phyloP scores from a whole-genome alignment of 805 yeast genomes.

The Suhomyces xylopsoci region DNA sequence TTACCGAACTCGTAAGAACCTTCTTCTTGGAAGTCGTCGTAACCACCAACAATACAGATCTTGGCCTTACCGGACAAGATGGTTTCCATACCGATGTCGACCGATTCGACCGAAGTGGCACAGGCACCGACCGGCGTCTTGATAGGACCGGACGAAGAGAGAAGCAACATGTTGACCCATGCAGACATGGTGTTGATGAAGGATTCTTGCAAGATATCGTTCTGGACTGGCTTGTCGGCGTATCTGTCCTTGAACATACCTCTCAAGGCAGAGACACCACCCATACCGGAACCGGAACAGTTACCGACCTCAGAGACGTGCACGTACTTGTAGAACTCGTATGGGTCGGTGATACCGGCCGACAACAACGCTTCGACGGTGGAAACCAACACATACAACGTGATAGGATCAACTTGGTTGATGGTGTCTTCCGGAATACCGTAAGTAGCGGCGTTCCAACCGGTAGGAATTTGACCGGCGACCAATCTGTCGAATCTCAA shows the following conservation, averaged over 20 bases:
- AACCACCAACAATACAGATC: slow-evolving; percentile 97
- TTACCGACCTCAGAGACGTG: slow-evolving; percentile 99
- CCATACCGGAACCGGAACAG: slow-evolving; percentile 99
- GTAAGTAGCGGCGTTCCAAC: slow-evolving; percentile 93
- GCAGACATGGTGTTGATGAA: slow-evolving; percentile 99
- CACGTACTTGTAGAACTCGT: slow-evolving; percentile 96
- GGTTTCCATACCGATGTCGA: slow-evolving; percentile 93
- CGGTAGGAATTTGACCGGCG: slow-evolving; percentile 96
- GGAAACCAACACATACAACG: slow-evolving; percentile 87
- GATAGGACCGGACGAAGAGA: slow-evolving; percentile 97
- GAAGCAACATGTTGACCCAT: slow-evolving; percentile 97
- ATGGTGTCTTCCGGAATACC: slow-evolving; percentile 94
- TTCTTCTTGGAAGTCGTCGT: slow-evolving; percentile 99
- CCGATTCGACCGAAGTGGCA: slow-evolving; percentile 98
- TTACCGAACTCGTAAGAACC: slow-evolving; percentile 97
- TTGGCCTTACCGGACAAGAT: slow-evolving; percentile 92
- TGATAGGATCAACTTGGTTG: slow-evolving; percentile 93
- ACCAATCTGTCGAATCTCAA: slow-evolving; percentile 69
- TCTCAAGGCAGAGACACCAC: slow-evolving; percentile 95
- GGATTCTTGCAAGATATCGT: slow-evolving; percentile 95
- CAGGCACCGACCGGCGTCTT: slow-evolving; percentile 99
- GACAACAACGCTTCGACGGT: slow-evolving; percentile 92
- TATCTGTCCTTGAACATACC: slow-evolving; percentile 98
- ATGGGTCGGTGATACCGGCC: slow-evolving; percentile 97
- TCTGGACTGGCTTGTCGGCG: slow-evolving; percentile 91